These are phyloP conservation scores for Exophiala xenobiotica DNA, from an alignment of 2,329 filamentous ascomycete genomes.

Conservation along the genomic window DNA sequence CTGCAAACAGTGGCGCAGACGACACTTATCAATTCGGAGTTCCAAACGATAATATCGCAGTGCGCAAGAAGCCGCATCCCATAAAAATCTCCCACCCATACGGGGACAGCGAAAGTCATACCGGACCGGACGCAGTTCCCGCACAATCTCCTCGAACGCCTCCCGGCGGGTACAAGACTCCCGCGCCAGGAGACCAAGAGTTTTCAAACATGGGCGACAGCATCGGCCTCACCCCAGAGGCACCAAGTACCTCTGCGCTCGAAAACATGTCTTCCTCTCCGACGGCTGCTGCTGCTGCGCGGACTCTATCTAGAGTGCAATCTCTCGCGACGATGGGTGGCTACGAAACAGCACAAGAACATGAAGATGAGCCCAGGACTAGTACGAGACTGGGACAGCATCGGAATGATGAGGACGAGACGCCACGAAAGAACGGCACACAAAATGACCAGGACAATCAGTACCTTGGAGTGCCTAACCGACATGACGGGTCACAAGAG, in stretches of 20 bases:
- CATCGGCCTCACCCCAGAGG: constrained; percentile 27
- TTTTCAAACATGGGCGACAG: constrained; percentile 23
- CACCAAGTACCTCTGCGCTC: constrained; percentile 39
- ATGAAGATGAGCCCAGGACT: constrained; percentile 8
- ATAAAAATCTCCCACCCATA: constrained; percentile 15
- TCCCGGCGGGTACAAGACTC: constrained; percentile 34
- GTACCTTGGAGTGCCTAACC: constrained; percentile 16
- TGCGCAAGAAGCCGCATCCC: constrained; percentile 23
- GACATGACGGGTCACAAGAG: constrained; percentile 16
- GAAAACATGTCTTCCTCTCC: constrained; percentile 48
- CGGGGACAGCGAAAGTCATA: constrained; percentile 15
- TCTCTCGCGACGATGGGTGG: constrained; percentile 35
- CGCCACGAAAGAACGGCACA: constrained; percentile 14
- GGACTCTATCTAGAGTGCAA: constrained; percentile 42
- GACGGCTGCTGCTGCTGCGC: constrained; percentile 44
- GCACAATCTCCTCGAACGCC: constrained; percentile 30
- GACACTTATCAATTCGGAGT: constrained; percentile 47
- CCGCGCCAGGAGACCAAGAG: constrained; percentile 28
- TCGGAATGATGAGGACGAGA: constrained; percentile 26
- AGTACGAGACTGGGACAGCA: background rate
- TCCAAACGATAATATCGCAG: constrained; percentile 30
- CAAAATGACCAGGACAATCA: constrained; percentile 4
- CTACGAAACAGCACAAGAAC: constrained; percentile 33
- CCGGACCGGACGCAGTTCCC: background rate
- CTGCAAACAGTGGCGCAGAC: constrained; percentile 37